A percentile compares a stretch with the other conserved stretches of the same genome.
phyloP scores from a whole-genome alignment of 331 rosid species.

The Saraca asoca region DNA sequence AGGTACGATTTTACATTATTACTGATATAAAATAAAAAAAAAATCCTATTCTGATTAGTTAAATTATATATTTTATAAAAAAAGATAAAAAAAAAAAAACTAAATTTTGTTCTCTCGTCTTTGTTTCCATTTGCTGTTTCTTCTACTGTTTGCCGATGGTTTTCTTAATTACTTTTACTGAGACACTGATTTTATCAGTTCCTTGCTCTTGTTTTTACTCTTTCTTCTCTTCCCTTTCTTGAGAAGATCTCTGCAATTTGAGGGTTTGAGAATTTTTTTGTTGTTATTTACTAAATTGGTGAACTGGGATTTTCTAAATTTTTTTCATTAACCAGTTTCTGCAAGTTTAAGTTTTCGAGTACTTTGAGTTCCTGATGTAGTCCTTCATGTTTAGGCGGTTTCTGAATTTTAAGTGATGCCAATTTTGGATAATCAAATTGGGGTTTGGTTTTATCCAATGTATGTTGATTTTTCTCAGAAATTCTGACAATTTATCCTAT shows the following conservation, averaged over 20 bases:
- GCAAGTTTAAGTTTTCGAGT: slow-evolving; percentile 19
- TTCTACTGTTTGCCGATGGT: background rate
- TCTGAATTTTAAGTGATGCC: slow-evolving; percentile 30
- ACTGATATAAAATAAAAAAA: background rate
- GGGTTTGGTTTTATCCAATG: slow-evolving; percentile 29
- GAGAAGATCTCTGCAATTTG: slow-evolving; percentile 34
- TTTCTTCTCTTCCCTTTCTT: slow-evolving; percentile 2
- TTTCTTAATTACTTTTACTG: slow-evolving; percentile 19
- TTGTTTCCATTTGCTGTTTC: slow-evolving; percentile 21
- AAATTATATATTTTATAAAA: background rate
- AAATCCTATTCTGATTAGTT: too few species aligned
- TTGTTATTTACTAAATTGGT: background rate
- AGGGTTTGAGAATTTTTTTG: slow-evolving; percentile 12
- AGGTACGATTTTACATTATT: slow-evolving; percentile 55
- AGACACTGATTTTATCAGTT: slow-evolving; percentile 20
- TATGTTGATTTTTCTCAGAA: background rate
- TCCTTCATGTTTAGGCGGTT: slow-evolving; percentile 14
- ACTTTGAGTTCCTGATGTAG: slow-evolving; percentile 17
- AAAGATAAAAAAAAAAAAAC: background rate
- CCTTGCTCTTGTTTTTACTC: background rate
- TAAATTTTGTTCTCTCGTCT: slow-evolving; percentile 31
- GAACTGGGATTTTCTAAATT: background rate
- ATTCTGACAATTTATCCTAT: background rate
- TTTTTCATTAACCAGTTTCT: slow-evolving; percentile 32
- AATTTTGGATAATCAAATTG: slow-evolving; percentile 33